Evolutionary conservation across 495 filamentous ascomycete genomes (phyloP).

Genomic region (Copromyces sp.): DNA sequence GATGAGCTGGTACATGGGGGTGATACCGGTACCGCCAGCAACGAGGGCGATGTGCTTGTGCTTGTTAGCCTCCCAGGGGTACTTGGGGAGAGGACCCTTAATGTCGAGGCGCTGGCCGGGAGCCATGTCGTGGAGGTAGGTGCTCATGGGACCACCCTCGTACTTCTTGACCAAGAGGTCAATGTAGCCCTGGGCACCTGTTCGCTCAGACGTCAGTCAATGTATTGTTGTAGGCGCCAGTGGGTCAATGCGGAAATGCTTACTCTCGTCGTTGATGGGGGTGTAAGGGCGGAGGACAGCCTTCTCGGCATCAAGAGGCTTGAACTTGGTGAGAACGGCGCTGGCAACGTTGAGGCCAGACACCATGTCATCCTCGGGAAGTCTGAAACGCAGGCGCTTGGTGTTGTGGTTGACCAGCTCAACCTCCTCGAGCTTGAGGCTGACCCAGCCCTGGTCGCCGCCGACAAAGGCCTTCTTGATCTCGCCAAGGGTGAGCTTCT

Average conservation of each 20-base stretch:
- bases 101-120: slow-evolving; percentile 71
- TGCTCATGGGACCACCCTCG: slow-evolving; percentile 80
- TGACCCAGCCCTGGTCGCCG: slow-evolving; percentile 76
- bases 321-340: slow-evolving; percentile 79
- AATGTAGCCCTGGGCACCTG: slow-evolving; percentile 61
- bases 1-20: slow-evolving; percentile 79
- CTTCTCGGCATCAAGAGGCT: slow-evolving; percentile 68
- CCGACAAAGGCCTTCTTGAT: slow-evolving; percentile 61
- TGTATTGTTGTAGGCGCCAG: neutral
- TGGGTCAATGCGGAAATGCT: slow-evolving; percentile 9
- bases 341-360: slow-evolving; percentile 73
- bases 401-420: slow-evolving; percentile 79
- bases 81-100: slow-evolving; percentile 95
- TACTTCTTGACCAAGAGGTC: slow-evolving; percentile 91
- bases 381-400: slow-evolving; percentile 73
- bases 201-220: neutral
- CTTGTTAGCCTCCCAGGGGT: slow-evolving; percentile 85
- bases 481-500: slow-evolving; percentile 11
- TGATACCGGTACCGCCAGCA: slow-evolving; percentile 92
- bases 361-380: slow-evolving; percentile 74
- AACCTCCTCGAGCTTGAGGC: slow-evolving; percentile 67
- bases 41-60: slow-evolving; percentile 87
- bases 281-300: slow-evolving; percentile 85
- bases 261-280: slow-evolving; percentile 77
- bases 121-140: slow-evolving; percentile 73